Evolutionary conservation across 768 basidiomycete species (phyloP), one percentile per base, ranked within the genome.

Genomic region (Calocera cornea): DNA sequence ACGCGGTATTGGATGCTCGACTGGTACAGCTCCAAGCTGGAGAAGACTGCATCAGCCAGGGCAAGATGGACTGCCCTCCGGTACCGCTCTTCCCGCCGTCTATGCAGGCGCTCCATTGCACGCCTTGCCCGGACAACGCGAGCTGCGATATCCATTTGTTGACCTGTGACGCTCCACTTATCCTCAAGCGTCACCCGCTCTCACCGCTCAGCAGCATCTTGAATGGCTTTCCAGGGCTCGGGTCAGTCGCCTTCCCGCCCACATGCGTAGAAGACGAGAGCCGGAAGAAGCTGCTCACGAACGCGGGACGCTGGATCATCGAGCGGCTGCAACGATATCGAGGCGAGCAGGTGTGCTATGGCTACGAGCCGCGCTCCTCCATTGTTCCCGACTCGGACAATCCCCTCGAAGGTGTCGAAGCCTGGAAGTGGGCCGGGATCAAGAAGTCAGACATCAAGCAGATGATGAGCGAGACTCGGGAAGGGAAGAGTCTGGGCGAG

Each of bases 231-330:
- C 91, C 90, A 24, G 83, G 85, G 34, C 76, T 90, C 27, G 89
- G 90, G n/a, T 83, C 87, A 68, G 81, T 92, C 41, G 89, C 86
- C 24, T 79, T 93, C 65, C 85, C 90, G 29, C 88, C 88, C 41
- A 80, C 83, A 54, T 93, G 91, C 73, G 78, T 86, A 64, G 87
- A 88, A 77, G 90, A 93, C 77, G 88, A 88, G 66, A 83, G 79
- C 73, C 80, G 90, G 73, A 90, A 86, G 77, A 77, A 80, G 66
- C 54, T 60, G 10, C 54, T 60, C 27, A 60, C 54, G 54, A 60
- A 60, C 54, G 54, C 54, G 2, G 54, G 54, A 27, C 24, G 54
- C 24, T 60, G 54, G 54, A 60, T 60, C 27, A 60, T 60, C 54
- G 54, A 60, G 31, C 24, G 54, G 22, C 19, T 60, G 27, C 54